These are phyloP conservation scores for Neurospora tetraspora DNA, from an alignment of 495 filamentous ascomycete species.

Conservation along the genomic window DNA sequence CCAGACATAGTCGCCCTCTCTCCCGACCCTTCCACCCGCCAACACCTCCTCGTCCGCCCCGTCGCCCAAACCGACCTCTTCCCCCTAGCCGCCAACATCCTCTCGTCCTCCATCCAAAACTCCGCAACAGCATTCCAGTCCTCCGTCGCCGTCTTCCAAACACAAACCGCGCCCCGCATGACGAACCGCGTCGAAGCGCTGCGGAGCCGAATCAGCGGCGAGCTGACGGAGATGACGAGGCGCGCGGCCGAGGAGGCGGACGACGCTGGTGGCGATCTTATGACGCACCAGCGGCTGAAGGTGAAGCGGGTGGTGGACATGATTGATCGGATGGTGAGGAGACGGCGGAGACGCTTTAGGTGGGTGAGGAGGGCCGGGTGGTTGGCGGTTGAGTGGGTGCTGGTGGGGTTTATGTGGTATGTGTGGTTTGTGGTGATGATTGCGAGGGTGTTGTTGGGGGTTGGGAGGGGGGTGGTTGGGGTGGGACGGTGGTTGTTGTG, in stretches of 20 bases:
- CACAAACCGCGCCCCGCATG: conserved; percentile 23
- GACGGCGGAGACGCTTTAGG: conserved; percentile 56
- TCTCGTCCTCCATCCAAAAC: conserved; percentile 46
- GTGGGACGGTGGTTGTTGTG: conserved; percentile 69
- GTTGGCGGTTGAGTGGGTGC: conserved; percentile 65
- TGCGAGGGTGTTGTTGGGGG: conserved; percentile 48
- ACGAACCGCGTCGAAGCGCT: conserved; percentile 26
- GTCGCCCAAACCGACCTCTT: conserved; percentile 54
- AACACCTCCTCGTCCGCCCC: conserved; percentile 27
- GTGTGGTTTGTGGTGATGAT: conserved; percentile 74
- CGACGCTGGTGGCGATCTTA: conserved; percentile 59
- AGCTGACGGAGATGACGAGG: conserved; percentile 47
- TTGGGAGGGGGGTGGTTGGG: conserved; percentile 46
- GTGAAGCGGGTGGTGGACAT: conserved; percentile 69
- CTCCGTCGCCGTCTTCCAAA: conserved; percentile 33
- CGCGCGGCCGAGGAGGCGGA: conserved; percentile 66
- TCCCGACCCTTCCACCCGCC: conserved; percentile 10
- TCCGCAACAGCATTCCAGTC: conserved; percentile 45
- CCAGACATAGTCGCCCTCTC: conserved; percentile 24
- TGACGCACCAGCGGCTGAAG: conserved; percentile 59
- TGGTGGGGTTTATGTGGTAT: conserved; percentile 75
- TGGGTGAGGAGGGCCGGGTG: conserved; percentile 63
- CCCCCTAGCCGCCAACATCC: conserved; percentile 54
- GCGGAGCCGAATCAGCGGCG: conserved; percentile 23
- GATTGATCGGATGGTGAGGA: conserved; percentile 62